Evolutionary conservation across 2,329 filamentous ascomycete genomes (phyloP).

Genomic region (Epichloe typhina): DNA sequence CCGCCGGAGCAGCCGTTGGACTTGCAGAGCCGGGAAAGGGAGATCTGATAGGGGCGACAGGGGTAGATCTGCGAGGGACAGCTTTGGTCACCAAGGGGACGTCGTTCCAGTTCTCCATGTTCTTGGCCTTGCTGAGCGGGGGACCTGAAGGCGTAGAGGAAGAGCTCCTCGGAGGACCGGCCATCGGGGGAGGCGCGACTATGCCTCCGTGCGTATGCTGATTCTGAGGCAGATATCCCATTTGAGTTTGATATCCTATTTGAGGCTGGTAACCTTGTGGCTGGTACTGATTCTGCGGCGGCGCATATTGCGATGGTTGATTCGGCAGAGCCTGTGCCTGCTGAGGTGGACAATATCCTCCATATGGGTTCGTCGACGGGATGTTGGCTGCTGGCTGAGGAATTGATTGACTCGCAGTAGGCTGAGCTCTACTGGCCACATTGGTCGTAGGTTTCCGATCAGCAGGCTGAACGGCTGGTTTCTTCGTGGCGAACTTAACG

Average conservation of each 20-base stretch:
- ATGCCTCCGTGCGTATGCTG: slow-evolving; percentile 25
- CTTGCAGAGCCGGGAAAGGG: slow-evolving; percentile 59
- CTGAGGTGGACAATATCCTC: slow-evolving; percentile 7
- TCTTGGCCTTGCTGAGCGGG: slow-evolving; percentile 59
- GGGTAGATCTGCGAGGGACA: slow-evolving; percentile 61
- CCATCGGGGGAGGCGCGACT: slow-evolving; percentile 13
- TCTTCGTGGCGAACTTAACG: slow-evolving; percentile 68
- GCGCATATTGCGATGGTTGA: slow-evolving; percentile 23
- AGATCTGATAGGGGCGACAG: slow-evolving; percentile 55
- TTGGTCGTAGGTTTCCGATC: slow-evolving; percentile 11
- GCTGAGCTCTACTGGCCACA: slow-evolving; percentile 12
- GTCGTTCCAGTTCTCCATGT: slow-evolving; percentile 85
- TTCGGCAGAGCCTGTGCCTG: slow-evolving; percentile 16
- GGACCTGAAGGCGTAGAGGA: slow-evolving; percentile 49
- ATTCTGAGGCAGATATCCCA: slow-evolving; percentile 39
- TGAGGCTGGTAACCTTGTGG: slow-evolving; percentile 11
- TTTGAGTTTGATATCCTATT: slow-evolving; percentile 2
- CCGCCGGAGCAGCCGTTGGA: slow-evolving; percentile 24
- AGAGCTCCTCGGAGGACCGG: slow-evolving; percentile 36
- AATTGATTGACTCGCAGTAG: slow-evolving; percentile 34
- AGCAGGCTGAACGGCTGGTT: slow-evolving; percentile 16
- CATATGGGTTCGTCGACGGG: slow-evolving; percentile 18
- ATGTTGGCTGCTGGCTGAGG: slow-evolving; percentile 22
- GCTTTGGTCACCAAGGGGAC: slow-evolving; percentile 72
- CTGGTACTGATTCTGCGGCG: slow-evolving; percentile 24